phyloP scores from a whole-genome alignment of 768 basidiomycete species.

The Cystofilobasidium bisporidii region DNA sequence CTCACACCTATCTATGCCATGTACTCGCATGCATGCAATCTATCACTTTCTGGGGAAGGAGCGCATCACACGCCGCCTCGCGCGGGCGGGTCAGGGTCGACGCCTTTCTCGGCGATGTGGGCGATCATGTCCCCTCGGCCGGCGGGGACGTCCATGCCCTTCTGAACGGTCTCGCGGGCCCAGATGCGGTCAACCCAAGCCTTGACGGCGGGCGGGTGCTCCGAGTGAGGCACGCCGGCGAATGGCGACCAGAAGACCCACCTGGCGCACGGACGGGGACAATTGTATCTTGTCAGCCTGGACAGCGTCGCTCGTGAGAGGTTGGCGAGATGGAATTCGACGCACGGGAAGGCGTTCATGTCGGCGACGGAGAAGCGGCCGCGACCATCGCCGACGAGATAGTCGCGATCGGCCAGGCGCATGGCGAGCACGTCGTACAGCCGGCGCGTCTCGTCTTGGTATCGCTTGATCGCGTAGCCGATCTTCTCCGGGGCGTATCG shows the following conservation, averaged over 20 bases:
- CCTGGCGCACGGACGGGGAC: neutral
- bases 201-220: conserved; percentile 11
- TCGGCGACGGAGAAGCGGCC: conserved; percentile 56
- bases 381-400: conserved; percentile 62
- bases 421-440: conserved; percentile 75
- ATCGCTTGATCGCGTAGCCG: conserved; percentile 46
- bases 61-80: too few relatives aligned
- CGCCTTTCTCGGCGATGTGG: neutral
- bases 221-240: conserved; percentile 2
- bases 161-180: conserved; percentile 5
- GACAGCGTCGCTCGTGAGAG: neutral
- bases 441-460: conserved; percentile 68
- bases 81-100: neutral
- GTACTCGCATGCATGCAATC: too few relatives aligned
- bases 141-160: conserved; percentile 2
- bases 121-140: neutral
- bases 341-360: conserved; percentile 26
- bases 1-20: too few relatives aligned
- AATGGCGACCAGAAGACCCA: conserved; percentile 23
- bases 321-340: neutral
- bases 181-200: conserved; percentile 23
- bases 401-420: conserved; percentile 63
- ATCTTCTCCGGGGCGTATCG: conserved; percentile 57
- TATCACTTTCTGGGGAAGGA: too few relatives aligned
- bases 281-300: neutral